Conservation (phyloP, 768 basidiomycete genomes). For the Amyloporia xantha region DNA sequence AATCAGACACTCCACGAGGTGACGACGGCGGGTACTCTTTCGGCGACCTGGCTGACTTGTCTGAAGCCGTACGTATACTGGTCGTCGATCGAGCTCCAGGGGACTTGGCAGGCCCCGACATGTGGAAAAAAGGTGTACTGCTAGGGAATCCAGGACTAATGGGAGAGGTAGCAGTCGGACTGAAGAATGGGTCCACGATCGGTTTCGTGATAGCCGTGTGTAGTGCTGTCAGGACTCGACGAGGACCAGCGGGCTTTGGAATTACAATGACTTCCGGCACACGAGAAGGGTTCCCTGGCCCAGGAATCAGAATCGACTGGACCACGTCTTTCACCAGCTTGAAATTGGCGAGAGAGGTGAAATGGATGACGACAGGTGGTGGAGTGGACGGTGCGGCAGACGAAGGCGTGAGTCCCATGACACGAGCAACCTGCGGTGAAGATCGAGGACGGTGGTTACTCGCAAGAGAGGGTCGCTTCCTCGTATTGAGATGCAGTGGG, state of each 20-base stretch:
- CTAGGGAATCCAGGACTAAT: slow-evolving; percentile 59
- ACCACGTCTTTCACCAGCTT: slow-evolving; percentile 82
- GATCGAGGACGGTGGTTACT: slow-evolving; percentile 71
- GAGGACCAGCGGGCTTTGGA: slow-evolving; percentile 94
- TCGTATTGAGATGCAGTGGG: slow-evolving; percentile 32
- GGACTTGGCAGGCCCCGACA: slow-evolving; percentile 31
- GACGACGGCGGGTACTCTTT: slow-evolving; percentile 55
- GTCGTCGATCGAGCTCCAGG: slow-evolving; percentile 41
- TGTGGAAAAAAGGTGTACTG: slow-evolving; percentile 38
- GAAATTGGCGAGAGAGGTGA: slow-evolving; percentile 87
- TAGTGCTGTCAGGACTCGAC: slow-evolving; percentile 85
- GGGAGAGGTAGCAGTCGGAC: slow-evolving; percentile 93
- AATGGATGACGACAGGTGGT: slow-evolving; percentile 68
- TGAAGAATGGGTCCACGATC: slow-evolving; percentile 82
- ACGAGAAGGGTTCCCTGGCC: slow-evolving; percentile 35
- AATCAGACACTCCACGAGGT: slow-evolving; percentile 64
- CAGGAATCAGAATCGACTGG: slow-evolving; percentile 54
- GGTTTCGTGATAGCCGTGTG: slow-evolving; percentile 88
- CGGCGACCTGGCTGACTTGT: slow-evolving; percentile 52
- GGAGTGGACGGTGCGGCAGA: slow-evolving; percentile 27
- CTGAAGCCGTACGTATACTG: slow-evolving; percentile 49
- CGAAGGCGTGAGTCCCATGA: slow-evolving; percentile 33
- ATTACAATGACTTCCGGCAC: slow-evolving; percentile 93
- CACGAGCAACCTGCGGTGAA: slow-evolving; percentile 68
- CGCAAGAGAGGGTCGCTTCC: slow-evolving; percentile 65